Evolutionary conservation across 2,329 filamentous ascomycete species (phyloP).

Genomic region (Ophiocordyceps camponoti-saundersi): DNA sequence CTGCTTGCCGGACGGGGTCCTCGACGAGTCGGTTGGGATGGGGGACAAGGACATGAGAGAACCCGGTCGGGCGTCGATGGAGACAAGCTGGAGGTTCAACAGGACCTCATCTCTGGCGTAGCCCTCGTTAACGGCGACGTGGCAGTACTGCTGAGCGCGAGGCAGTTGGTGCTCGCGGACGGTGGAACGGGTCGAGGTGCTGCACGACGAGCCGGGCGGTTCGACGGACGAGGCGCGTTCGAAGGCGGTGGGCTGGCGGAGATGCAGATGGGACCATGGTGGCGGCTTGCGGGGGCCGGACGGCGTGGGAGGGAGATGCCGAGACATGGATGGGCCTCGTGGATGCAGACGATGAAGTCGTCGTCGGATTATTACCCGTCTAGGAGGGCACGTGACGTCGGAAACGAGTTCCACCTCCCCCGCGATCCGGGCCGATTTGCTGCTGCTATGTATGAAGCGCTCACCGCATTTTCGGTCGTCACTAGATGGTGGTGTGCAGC

Average conservation of each 20-base stretch:
- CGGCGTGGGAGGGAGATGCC: constrained; percentile 20
- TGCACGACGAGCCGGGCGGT: constrained; percentile 27
- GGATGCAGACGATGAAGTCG: neutral
- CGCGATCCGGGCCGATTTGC: too few relatives aligned
- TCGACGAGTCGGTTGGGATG: constrained; percentile 31
- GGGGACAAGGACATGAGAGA: constrained; percentile 58
- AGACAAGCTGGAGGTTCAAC: constrained; percentile 57
- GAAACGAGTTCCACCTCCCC: too few relatives aligned
- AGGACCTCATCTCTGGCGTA: constrained; percentile 66
- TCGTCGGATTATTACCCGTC: too few relatives aligned
- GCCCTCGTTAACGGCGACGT: constrained; percentile 49
- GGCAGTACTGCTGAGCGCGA: constrained; percentile 28
- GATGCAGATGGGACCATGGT: constrained; percentile 36
- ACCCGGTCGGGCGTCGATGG: constrained; percentile 44
- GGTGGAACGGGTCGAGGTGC: constrained; percentile 32
- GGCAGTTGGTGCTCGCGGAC: constrained; percentile 16
- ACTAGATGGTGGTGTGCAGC: too few relatives aligned
- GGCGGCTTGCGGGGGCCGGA: constrained; percentile 27
- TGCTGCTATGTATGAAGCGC: too few relatives aligned
- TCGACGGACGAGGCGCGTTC: constrained; percentile 23
- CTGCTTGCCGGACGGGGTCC: constrained; percentile 16
- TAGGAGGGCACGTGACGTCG: too few relatives aligned
- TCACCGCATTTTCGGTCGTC: too few relatives aligned
- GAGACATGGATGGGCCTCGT: constrained; percentile 16
- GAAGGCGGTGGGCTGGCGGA: constrained; percentile 31